phyloP scores from a whole-genome alignment of 352 stramenopile species.

The Phytopythium oedochilum region DNA sequence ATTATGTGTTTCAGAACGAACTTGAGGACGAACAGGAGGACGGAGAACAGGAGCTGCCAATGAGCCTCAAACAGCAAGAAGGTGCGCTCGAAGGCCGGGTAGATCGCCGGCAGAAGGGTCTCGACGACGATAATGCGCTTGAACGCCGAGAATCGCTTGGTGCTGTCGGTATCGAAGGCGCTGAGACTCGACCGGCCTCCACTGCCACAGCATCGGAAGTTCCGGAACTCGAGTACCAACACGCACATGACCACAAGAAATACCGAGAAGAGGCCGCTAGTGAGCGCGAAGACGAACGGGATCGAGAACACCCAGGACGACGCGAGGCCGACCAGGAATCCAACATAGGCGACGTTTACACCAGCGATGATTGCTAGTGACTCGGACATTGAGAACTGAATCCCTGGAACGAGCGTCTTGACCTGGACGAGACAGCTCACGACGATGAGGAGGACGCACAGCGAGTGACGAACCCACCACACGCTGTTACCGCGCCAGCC shows the following conservation, averaged over 20 bases:
- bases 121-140: neutral
- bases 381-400: neutral
- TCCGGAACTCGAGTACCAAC: conserved; percentile 4
- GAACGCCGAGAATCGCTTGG: neutral
- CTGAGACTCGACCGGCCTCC: neutral
- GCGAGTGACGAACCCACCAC: conserved; percentile 3
- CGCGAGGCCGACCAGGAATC: conserved; percentile 14
- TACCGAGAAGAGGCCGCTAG: conserved; percentile 9
- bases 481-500: conserved; percentile 1
- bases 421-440: neutral
- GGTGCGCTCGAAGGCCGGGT: conserved; percentile 12
- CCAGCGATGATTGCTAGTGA: neutral
- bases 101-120: conserved; percentile 5
- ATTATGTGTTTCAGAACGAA: conserved; percentile 3
- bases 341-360: conserved; percentile 11
- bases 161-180: neutral
- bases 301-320: conserved; percentile 17
- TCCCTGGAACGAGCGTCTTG: neutral
- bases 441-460: neutral
- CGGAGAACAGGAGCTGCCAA: conserved; percentile 8
- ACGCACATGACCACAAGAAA: conserved; percentile 10
- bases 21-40: conserved; percentile 9
- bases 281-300: conserved; percentile 22
- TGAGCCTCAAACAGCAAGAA: conserved; percentile 4
- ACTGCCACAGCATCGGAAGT: too few relatives aligned